Conservation (phyloP, 73 alveolate genomes). For the Paramecium tetraurelia region DNA sequence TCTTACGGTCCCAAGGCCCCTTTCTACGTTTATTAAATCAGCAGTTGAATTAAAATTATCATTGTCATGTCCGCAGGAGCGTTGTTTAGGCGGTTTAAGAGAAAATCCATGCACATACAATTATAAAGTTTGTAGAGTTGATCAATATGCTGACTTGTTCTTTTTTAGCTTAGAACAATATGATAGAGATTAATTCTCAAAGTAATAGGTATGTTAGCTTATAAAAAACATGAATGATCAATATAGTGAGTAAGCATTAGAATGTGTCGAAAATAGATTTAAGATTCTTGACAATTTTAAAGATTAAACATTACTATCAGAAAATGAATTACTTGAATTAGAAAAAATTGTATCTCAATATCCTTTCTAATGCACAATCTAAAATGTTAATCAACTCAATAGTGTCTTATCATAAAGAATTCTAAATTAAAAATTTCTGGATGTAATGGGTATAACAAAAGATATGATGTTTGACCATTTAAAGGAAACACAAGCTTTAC, state of each 20-base stretch:
- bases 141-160: neutral
- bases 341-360: neutral
- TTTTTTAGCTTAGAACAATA: conserved; percentile 16
- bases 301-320: neutral
- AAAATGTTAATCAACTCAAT: neutral
- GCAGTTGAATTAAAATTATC: conserved; percentile 47
- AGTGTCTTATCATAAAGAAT: conserved; percentile 9
- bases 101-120: conserved; percentile 51
- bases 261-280: neutral
- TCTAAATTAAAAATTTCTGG: conserved; percentile 2
- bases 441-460: conserved; percentile 38
- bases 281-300: conserved; percentile 19
- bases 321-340: neutral
- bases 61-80: neutral
- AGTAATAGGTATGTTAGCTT: neutral
- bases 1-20: neutral
- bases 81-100: conserved; percentile 39
- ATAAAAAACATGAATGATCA: conserved; percentile 6
- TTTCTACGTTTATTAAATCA: neutral
- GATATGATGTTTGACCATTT: conserved; percentile 49
- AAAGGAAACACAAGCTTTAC: conserved; percentile 1
- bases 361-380: conserved; percentile 15
- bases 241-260: conserved; percentile 22
- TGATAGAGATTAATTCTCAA: conserved; percentile 37
- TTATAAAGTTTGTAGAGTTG: conserved; percentile 29